A percentile compares a stretch with the other conserved stretches of the same genome.
Evolutionary conservation across 805 yeast genomes (phyloP).

Genomic region (Saturnispora quitensis): DNA sequence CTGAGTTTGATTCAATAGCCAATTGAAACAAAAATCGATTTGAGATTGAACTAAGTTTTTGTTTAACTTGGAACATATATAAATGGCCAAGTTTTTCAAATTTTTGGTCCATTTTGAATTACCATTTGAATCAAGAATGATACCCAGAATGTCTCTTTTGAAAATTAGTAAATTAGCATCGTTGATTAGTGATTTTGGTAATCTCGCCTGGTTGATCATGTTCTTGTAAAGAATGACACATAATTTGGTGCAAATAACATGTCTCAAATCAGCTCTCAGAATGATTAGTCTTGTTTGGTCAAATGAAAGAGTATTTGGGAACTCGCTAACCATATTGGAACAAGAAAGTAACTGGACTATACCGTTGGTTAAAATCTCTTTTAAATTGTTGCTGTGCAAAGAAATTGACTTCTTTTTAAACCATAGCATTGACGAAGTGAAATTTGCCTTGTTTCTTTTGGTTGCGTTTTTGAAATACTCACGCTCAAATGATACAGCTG

Average conservation of each 20-base stretch:
- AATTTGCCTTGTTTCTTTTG: conserved; percentile 47
- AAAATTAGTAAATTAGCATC: conserved; percentile 34
- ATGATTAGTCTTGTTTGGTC: conserved; percentile 74
- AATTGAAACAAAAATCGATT: conserved; percentile 57
- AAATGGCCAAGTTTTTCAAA: conserved; percentile 62
- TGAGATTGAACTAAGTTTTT: conserved; percentile 29
- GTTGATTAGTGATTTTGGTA: conserved; percentile 27
- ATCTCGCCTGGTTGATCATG: conserved; percentile 34
- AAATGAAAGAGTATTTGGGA: conserved; percentile 75
- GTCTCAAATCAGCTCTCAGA: conserved; percentile 78
- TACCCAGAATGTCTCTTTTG: conserved; percentile 65
- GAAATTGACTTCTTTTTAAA: conserved; percentile 31
- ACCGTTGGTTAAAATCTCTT: conserved; percentile 37
- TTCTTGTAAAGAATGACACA: conserved; percentile 69
- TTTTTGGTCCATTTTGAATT: conserved; percentile 87
- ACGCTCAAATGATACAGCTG: conserved; percentile 82
- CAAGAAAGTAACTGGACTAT: conserved; percentile 62
- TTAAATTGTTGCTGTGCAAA: conserved; percentile 13
- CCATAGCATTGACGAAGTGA: conserved; percentile 60
- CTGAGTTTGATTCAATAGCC: conserved; percentile 82
- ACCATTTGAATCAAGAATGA: conserved; percentile 78
- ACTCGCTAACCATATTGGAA: conserved; percentile 70
- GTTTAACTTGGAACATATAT: conserved; percentile 37
- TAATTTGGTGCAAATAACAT: conserved; percentile 69
- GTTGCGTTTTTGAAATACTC: conserved; percentile 61